A percentile compares a stretch with the other conserved stretches of the same genome.
phyloP scores from a whole-genome alignment of 257 asterid species.

The Solanum arcanum region DNA sequence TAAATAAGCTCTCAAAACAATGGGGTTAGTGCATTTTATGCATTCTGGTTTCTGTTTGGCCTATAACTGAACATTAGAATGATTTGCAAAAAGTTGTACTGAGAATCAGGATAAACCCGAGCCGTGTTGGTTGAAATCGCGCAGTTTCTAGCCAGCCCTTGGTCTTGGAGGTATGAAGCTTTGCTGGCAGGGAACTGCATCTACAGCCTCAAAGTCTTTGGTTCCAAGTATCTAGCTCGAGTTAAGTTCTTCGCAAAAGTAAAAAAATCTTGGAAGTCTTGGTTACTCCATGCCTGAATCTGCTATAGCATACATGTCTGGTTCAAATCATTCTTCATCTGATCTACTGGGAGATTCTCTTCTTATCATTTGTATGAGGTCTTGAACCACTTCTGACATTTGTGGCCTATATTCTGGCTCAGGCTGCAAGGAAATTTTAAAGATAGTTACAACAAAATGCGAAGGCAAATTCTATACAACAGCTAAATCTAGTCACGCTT shows the following conservation, averaged over 20 bases:
- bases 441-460: not conserved
- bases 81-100: not conserved
- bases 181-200: constrained; percentile 1
- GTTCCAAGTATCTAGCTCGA: not conserved
- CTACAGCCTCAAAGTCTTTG: not conserved
- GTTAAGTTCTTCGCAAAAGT: not conserved
- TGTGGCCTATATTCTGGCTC: constrained; percentile 91
- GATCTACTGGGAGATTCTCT: constrained; percentile 70
- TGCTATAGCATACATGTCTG: not conserved
- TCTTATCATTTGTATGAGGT: constrained; percentile 66
- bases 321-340: constrained; percentile 32
- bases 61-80: constrained; percentile 3
- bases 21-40: constrained; percentile 3
- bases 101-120: not conserved
- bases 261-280: not conserved
- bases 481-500: not conserved
- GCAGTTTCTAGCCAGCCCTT: not conserved
- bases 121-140: not conserved
- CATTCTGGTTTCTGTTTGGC: not conserved
- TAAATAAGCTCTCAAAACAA: constrained; percentile 5
- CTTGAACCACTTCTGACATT: constrained; percentile 93
- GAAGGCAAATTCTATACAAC: not conserved
- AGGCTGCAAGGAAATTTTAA: constrained; percentile 30
- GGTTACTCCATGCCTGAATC: not conserved
- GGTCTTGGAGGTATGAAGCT: not conserved